Evolutionary conservation across 306 rosid species (phyloP), one percentile per base, ranked within the genome.

Genomic region (Acacia melanoxylon): DNA sequence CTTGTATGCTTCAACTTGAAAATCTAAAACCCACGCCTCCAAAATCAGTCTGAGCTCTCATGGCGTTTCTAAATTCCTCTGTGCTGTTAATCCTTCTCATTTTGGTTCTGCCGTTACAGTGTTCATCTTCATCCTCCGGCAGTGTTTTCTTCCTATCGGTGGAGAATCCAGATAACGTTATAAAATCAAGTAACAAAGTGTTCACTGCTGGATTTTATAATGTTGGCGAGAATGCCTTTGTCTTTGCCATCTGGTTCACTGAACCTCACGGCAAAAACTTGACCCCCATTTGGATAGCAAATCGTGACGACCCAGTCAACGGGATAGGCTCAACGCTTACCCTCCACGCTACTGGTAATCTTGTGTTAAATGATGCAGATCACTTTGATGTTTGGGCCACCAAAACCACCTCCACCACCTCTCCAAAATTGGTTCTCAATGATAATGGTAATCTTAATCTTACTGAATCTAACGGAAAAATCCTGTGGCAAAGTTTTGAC

Each of bases 401-500:
- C 37, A 48, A n/a, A n/a, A 84, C 85, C 0, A 11, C 27, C 2
- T 86, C 89, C 15, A 3, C 19, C 15, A 24, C 85, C 10, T 5
- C 37, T 1, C 24, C 70, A 0, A 19, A 74, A 4, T 68, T 89
- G 33, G 13, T 22, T 29, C 86, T 86, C 27, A 8, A 40, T 0
- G 40, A 77, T 82, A 27, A 76, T 0, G 85, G 91, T 1, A 84
- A 86, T 69, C 82, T 86, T 63, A 51, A 82, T 51, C 46, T 89
- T 8, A 51, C 3, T 0, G 58, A 66, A 35, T 10, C 49, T 48
- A n/a, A 54, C 3, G 86, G 82, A 16, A 12, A n/a, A 20, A 0
- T 49, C 52, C 61, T 86, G 20, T 87, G 93, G 91, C 81, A 86
- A 68, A 89, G 89, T 63, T 87, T 87, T 76, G 85, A 86, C 45